Conservation (phyloP, 352 stramenopile species). For the Pythium monospermum region DNA sequence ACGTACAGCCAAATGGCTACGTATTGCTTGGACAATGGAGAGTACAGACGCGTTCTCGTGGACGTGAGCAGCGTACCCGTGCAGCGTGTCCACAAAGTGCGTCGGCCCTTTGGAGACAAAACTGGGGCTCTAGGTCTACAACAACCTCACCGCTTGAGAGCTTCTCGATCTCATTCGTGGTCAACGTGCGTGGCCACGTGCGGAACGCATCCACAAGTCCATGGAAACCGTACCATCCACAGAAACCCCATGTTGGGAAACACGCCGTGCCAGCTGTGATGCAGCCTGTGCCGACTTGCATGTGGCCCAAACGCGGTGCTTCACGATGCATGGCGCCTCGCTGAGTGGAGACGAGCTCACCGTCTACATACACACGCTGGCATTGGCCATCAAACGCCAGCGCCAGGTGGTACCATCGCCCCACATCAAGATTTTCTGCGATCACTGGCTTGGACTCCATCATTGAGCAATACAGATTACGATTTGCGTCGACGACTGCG, state of each 20-base stretch:
- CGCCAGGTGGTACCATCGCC: slow-evolving; percentile 65
- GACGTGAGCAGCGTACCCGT: slow-evolving; percentile 6
- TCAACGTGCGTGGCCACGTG: slow-evolving; percentile 5
- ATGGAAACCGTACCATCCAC: slow-evolving; percentile 63
- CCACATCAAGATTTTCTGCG: slow-evolving; percentile 32
- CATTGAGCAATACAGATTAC: slow-evolving; percentile 38
- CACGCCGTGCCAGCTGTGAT: slow-evolving; percentile 41
- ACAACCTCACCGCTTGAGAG: slow-evolving; percentile 3
- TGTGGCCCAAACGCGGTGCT: slow-evolving; percentile 35
- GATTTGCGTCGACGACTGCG: slow-evolving; percentile 29
- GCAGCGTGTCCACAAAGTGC: not conserved
- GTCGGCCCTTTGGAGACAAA: not conserved
- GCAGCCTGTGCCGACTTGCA: slow-evolving; percentile 54
- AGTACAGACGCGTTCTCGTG: slow-evolving; percentile 1
- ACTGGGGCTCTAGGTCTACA: slow-evolving; percentile 1
- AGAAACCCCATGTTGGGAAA: slow-evolving; percentile 36
- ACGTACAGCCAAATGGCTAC: no score
- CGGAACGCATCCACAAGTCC: slow-evolving; percentile 33
- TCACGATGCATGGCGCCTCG: slow-evolving; percentile 6
- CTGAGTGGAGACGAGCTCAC: slow-evolving; percentile 30
- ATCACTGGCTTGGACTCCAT: slow-evolving; percentile 25
- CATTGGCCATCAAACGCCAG: slow-evolving; percentile 38
- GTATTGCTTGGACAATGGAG: not conserved
- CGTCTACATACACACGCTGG: slow-evolving; percentile 52
- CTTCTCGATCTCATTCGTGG: not conserved